phyloP scores from a whole-genome alignment of 163 green algal genomes.

The Scenedesmus sp. region DNA sequence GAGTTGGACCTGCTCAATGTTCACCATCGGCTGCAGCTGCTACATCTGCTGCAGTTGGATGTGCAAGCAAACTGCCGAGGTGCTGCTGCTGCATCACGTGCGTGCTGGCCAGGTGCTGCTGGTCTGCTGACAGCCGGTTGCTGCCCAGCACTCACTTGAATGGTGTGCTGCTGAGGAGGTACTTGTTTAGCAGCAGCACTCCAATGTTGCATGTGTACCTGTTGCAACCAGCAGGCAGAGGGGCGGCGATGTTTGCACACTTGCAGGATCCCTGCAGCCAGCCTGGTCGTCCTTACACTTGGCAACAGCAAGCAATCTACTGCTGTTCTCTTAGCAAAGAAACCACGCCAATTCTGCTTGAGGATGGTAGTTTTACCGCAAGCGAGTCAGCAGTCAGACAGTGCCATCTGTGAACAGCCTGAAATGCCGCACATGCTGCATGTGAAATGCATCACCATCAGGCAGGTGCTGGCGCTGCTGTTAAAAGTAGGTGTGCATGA shows the following conservation, averaged over 20 bases:
- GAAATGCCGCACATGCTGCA: not conserved
- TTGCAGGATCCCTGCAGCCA: not conserved
- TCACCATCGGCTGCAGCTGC: not conserved
- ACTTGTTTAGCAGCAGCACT: constrained; percentile 97
- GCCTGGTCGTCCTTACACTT: not conserved
- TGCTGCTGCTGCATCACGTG: not conserved
- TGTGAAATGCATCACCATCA: not conserved
- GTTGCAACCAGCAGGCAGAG: not conserved
- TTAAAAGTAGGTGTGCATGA: not conserved
- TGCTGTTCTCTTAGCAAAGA: too few species aligned
- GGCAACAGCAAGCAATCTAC: not conserved
- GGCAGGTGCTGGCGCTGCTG: not conserved
- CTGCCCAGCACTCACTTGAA: constrained; percentile 72
- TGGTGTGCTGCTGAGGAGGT: constrained; percentile 85
- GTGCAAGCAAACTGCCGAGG: not conserved
- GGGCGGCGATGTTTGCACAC: not conserved
- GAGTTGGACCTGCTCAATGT: not conserved
- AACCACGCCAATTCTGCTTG: not conserved
- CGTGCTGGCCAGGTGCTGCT: not conserved
- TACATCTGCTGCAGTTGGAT: not conserved
- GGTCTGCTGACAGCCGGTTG: not conserved
- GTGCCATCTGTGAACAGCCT: not conserved
- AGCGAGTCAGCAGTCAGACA: not conserved
- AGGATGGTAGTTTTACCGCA: not conserved
- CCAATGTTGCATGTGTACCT: constrained; percentile 96